Conservation (phyloP, 176 grass and related monocot species). For the Musa beccarii region DNA sequence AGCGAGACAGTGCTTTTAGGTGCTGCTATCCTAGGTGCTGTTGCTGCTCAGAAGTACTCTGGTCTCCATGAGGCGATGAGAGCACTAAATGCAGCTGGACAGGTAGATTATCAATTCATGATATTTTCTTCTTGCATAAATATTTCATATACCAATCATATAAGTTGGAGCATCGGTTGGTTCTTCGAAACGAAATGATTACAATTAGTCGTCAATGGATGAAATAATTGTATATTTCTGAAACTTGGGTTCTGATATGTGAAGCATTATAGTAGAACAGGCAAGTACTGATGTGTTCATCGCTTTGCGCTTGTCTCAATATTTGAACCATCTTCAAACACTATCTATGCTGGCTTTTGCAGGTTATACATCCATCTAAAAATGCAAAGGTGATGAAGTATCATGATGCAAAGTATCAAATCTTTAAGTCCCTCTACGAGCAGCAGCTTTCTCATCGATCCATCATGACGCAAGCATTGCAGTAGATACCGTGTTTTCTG, state of each 20-base stretch:
- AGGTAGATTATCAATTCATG: constrained; percentile 29
- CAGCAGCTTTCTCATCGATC: constrained; percentile 59
- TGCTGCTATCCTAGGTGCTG: constrained; percentile 77
- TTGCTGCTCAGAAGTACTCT: constrained; percentile 64
- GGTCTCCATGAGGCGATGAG: constrained; percentile 71
- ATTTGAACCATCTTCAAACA: not conserved
- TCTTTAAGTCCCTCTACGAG: constrained; percentile 81
- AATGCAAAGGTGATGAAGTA: constrained; percentile 80
- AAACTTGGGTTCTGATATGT: too few species aligned
- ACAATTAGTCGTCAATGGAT: not conserved
- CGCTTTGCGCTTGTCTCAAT: not conserved
- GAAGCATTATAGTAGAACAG: too few species aligned
- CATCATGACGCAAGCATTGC: constrained; percentile 55
- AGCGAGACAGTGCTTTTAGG: constrained; percentile 90
- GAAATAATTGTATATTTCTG: not conserved
- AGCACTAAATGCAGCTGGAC: constrained; percentile 70
- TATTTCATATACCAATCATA: not conserved
- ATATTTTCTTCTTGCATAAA: not conserved
- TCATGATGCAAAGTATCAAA: constrained; percentile 74
- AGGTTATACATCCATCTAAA: constrained; percentile 68
- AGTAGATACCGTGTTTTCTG: constrained; percentile 16
- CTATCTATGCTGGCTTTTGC: constrained; percentile 3
- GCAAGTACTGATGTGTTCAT: too few species aligned
- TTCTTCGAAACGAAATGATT: not conserved
- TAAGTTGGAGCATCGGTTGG: too few species aligned